These are phyloP conservation scores for Lasiosphaeria miniovina DNA, from an alignment of 495 filamentous ascomycete genomes.

Conservation along the genomic window DNA sequence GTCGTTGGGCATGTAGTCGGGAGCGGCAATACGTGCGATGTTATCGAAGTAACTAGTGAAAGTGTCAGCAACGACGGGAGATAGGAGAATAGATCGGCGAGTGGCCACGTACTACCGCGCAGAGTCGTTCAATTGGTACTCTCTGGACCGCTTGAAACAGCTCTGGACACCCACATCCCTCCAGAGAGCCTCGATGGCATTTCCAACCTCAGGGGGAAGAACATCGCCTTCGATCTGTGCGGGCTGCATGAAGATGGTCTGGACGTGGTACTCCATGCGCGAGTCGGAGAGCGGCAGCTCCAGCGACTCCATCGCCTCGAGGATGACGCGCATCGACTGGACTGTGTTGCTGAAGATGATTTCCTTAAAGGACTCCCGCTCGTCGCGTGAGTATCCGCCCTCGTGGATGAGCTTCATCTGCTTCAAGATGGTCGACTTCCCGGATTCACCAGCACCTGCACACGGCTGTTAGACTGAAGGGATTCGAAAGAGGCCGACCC, in stretches of 20 bases:
- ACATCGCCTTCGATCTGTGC: constrained; percentile 94
- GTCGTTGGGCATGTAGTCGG: constrained; percentile 94
- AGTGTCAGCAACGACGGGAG: constrained; percentile 32
- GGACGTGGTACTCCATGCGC: constrained; percentile 87
- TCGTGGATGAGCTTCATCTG: constrained; percentile 96
- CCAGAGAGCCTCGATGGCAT: constrained; percentile 91
- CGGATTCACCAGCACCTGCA: constrained; percentile 96
- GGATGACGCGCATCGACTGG: constrained; percentile 92
- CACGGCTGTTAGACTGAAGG: constrained; percentile 15
- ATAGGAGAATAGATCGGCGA: constrained; percentile 33
- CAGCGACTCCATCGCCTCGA: constrained; percentile 93
- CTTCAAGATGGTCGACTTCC: constrained; percentile 98
- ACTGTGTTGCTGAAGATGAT: constrained; percentile 99
- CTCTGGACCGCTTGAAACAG: constrained; percentile 90
- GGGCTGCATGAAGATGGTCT: constrained; percentile 95
- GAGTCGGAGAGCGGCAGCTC: constrained; percentile 85
- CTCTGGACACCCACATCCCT: constrained; percentile 91
- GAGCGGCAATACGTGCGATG: constrained; percentile 84
- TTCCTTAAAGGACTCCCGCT: constrained; percentile 85
- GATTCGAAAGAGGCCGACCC: too few species aligned
- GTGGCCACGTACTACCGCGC: constrained; percentile 84
- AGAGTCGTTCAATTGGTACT: constrained; percentile 98
- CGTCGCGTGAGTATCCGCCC: constrained; percentile 74
- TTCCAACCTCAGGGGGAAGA: constrained; percentile 89
- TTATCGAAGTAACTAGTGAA: constrained; percentile 87